These are phyloP conservation scores for Starmerella apis DNA, from an alignment of 805 yeast species.

Conservation along the genomic window DNA sequence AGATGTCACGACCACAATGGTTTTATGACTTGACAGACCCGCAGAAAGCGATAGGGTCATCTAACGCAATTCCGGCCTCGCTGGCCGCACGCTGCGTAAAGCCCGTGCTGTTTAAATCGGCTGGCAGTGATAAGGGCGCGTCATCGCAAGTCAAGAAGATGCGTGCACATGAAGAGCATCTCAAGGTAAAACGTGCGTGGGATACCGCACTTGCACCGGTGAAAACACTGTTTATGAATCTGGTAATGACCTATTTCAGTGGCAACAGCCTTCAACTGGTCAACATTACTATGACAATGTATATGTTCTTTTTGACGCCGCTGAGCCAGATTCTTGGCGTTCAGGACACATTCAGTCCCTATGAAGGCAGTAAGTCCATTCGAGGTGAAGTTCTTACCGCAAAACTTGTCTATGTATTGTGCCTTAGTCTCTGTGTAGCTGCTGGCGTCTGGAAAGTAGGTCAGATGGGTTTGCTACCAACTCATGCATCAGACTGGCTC, in stretches of 20 bases:
- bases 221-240: constrained; percentile 79
- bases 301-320: constrained; percentile 64
- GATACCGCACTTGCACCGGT: constrained; percentile 74
- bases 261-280: constrained; percentile 84
- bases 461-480: constrained; percentile 84
- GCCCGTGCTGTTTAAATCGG: constrained; percentile 11
- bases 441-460: constrained; percentile 80
- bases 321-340: constrained; percentile 57
- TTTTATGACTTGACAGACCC: constrained; percentile 26
- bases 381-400: constrained; percentile 31
- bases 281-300: constrained; percentile 80
- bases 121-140: constrained; percentile 7
- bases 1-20: constrained; percentile 26
- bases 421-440: constrained; percentile 47
- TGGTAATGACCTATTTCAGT: constrained; percentile 83
- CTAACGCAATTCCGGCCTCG: constrained; percentile 5
- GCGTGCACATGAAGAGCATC: constrained; percentile 23
- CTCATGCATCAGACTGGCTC: constrained; percentile 80
- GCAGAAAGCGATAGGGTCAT: constrained; percentile 19
- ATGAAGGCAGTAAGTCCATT: constrained; percentile 26
- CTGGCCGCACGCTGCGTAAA: constrained; percentile 11
- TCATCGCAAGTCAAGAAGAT: constrained; percentile 9
- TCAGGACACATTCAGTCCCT: constrained; percentile 42
- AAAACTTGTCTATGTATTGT: constrained; percentile 40
- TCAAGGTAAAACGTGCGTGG: constrained; percentile 59